phyloP scores from a whole-genome alignment of 768 basidiomycete genomes.

The Suillus plorans region DNA sequence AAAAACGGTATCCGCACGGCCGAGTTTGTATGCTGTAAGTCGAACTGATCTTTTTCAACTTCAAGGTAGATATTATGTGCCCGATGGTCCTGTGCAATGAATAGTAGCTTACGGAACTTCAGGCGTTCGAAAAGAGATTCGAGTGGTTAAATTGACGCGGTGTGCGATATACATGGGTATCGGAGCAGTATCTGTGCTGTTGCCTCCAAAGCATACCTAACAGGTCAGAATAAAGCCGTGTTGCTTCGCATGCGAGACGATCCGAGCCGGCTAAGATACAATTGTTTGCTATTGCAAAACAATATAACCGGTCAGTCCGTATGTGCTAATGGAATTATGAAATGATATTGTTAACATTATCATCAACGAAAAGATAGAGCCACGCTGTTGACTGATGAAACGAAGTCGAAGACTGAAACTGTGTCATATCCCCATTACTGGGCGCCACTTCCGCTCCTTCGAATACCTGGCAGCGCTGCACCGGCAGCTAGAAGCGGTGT shows the following conservation, averaged over 20 bases:
- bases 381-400: neutral
- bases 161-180: neutral
- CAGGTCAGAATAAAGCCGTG: neutral
- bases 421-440: neutral
- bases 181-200: neutral
- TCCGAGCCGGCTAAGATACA: neutral
- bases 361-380: neutral
- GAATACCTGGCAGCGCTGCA: constrained; percentile 36
- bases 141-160: neutral
- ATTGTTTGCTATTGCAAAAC: neutral
- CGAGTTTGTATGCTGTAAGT: neutral
- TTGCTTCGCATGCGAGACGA: neutral
- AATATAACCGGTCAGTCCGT: neutral
- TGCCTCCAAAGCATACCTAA: neutral
- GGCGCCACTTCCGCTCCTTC: constrained; percentile 42
- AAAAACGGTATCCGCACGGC: no score
- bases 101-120: neutral
- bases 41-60: neutral
- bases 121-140: neutral
- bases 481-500: constrained; percentile 33
- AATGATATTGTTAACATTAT: neutral
- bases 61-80: neutral
- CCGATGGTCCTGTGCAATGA: neutral
- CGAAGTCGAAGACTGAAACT: neutral
- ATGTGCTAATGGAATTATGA: neutral